phyloP scores from a whole-genome alignment of 768 basidiomycete genomes.

The Multifurca ochricompacta region DNA sequence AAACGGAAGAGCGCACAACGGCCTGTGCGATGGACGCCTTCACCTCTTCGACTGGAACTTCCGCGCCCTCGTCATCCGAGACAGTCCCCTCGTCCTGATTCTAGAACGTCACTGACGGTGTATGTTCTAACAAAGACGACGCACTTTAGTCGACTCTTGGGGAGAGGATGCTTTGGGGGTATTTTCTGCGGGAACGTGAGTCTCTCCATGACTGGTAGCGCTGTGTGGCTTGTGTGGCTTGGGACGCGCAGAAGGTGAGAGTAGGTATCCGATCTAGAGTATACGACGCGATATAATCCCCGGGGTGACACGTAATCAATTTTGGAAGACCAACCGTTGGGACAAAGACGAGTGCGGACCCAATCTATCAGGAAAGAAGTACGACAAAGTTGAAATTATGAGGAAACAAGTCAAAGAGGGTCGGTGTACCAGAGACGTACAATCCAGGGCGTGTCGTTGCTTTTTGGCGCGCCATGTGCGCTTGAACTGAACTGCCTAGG shows the following conservation, averaged over 20 bases:
- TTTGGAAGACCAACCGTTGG: slow-evolving; percentile 15
- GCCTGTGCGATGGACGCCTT: slow-evolving; percentile 24
- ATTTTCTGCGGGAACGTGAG: slow-evolving; percentile 42
- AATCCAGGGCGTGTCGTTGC: slow-evolving; percentile 16
- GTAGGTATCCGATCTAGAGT: slow-evolving; percentile 13
- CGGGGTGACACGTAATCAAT: slow-evolving; percentile 21
- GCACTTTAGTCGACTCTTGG: slow-evolving; percentile 2
- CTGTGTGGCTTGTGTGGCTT: slow-evolving; percentile 35
- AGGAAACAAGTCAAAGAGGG: not conserved
- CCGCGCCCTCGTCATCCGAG: slow-evolving; percentile 25
- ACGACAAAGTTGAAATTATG: not conserved
- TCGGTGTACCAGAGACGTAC: slow-evolving; percentile 3
- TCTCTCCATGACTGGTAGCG: slow-evolving; percentile 47
- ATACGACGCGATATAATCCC: slow-evolving; percentile 24
- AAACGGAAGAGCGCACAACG: slow-evolving; percentile 12
- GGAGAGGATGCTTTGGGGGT: slow-evolving; percentile 34
- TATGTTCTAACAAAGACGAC: not conserved
- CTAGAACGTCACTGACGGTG: not conserved
- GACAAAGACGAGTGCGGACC: slow-evolving; percentile 17
- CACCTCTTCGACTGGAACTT: slow-evolving; percentile 24
- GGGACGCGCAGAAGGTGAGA: slow-evolving; percentile 19
- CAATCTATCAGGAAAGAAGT: slow-evolving; percentile 3
- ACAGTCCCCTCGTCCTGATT: slow-evolving; percentile 12
- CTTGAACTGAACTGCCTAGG: slow-evolving; percentile 13
- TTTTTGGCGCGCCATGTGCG: slow-evolving; percentile 4